Evolutionary conservation across 2,329 filamentous ascomycete species (phyloP), one percentile per base, ranked within the genome.

Genomic region (Aspergillus hiratsukae): DNA sequence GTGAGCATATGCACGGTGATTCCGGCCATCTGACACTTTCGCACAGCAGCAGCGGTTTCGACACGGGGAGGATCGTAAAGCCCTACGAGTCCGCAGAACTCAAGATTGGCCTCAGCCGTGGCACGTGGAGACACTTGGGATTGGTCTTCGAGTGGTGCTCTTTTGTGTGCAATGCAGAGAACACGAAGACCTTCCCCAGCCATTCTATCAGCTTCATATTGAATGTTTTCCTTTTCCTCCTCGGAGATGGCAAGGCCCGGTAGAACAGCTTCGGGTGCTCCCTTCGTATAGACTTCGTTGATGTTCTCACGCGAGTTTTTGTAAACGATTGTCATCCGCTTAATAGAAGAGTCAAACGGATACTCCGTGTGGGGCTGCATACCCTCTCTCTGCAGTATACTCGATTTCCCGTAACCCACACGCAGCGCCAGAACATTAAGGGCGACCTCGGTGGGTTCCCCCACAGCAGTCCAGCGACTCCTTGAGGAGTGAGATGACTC

Each of bases 391-490:
- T 53, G 48, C n/a, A 85, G 64, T 3, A 80, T 69, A 2, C 68
- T 63, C n/a, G 71, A 74, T 58, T 78, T 80, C 21, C 76, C 76
- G 55, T 75, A 79, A 17, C 78, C 70, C 62, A 88, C 87, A 23
- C 85, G 81, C 64, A 82, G 78, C 1, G 84, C 82, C 62, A 88
- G 85, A 6, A 88, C 84, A 57, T 87, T 83, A 2, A 88, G 80
- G 5, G 85, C 85, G 56, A 87, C 85, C 63, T 88, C 86, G 3
- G 86, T 88, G 1, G 83, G 83, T 59, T 86, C 83, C n/a, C 83
- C 84, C 49, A 82, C 79, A 27, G 82, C 79, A 52, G 80, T 78
- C 84, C 84, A 86, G 5, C 66, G 4, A 72, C 65, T 4, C 48
- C 48, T 23, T 41, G 37, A 9, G 31, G 52, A 6, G 35, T 2